A percentile compares a stretch with the other conserved stretches of the same genome.
These are phyloP conservation scores for Phialophora expanda DNA, from an alignment of 2,329 filamentous ascomycete species.

Conservation along the genomic window DNA sequence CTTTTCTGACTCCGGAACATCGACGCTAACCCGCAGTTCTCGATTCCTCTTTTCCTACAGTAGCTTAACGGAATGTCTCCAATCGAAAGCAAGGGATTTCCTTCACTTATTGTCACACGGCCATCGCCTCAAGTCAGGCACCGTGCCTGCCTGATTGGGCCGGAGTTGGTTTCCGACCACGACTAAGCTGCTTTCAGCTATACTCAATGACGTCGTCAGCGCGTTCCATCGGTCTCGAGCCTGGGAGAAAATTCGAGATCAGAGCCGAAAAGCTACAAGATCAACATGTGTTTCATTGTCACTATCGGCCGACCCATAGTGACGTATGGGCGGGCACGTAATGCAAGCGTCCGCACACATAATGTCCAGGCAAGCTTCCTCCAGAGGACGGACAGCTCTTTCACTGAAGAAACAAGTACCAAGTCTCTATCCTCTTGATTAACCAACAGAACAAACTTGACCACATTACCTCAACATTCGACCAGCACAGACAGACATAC, in stretches of 20 bases:
- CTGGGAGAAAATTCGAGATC: slow-evolving; percentile 4
- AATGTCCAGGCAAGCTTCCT: neutral
- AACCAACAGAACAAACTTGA: neutral
- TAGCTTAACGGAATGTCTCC: neutral
- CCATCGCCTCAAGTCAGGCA: neutral
- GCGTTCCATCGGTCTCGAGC: neutral
- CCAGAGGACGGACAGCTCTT: neutral
- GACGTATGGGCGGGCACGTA: neutral
- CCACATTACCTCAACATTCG: neutral
- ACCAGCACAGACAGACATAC: neutral
- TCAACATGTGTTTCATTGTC: neutral
- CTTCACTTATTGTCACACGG: neutral
- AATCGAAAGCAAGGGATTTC: neutral
- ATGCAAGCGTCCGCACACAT: neutral
- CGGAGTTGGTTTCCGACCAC: neutral
- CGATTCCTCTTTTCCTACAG: neutral
- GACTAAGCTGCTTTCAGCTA: neutral
- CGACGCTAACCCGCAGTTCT: neutral
- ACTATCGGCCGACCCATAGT: neutral
- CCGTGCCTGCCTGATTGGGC: neutral
- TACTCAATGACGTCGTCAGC: neutral
- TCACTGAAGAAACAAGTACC: neutral
- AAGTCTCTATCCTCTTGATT: neutral
- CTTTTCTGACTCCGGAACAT: neutral
- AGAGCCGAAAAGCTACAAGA: slow-evolving; percentile 3